A percentile compares a stretch with the other conserved stretches of the same genome.
Conservation (phyloP, 2,329 filamentous ascomycete genomes). For the Talaromyces sp. region DNA sequence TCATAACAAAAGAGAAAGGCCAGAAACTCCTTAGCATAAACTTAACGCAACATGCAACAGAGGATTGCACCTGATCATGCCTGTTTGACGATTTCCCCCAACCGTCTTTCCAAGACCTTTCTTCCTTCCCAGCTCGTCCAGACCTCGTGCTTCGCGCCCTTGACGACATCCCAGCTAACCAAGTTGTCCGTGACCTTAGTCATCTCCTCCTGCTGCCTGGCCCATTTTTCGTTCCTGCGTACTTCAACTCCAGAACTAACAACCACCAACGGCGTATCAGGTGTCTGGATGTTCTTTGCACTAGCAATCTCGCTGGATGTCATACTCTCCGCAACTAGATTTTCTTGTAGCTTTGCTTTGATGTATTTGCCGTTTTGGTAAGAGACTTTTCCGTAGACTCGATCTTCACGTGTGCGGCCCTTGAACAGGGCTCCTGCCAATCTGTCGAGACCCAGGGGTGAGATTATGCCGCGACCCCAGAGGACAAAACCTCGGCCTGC, state of each 20-base stretch:
- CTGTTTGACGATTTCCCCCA: constrained; percentile 56
- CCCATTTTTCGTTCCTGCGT: constrained; percentile 67
- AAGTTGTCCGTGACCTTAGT: constrained; percentile 76
- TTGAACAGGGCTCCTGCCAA: constrained; percentile 76
- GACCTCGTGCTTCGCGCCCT: constrained; percentile 77
- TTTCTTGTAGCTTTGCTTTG: constrained; percentile 90
- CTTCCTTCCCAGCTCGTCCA: constrained; percentile 75
- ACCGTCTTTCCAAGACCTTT: constrained; percentile 70
- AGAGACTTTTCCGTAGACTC: constrained; percentile 74
- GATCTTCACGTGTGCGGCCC: constrained; percentile 74
- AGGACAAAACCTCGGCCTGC: constrained; percentile 73
- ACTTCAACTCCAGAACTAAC: constrained; percentile 76
- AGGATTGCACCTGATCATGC: neutral
- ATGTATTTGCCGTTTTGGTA: constrained; percentile 79
- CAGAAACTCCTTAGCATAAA: neutral
- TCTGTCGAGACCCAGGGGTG: constrained; percentile 79
- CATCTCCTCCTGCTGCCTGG: constrained; percentile 77
- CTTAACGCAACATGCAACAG: neutral
- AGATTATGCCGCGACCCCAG: constrained; percentile 81
- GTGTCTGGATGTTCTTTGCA: constrained; percentile 66
- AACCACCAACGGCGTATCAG: constrained; percentile 71
- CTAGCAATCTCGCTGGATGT: constrained; percentile 77
- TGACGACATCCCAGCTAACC: constrained; percentile 79
- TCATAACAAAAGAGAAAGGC: neutral
- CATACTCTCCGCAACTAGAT: constrained; percentile 77